Evolutionary conservation across 768 basidiomycete genomes (phyloP), one percentile per base, ranked within the genome.

Genomic region (Mycena chlorophos): DNA sequence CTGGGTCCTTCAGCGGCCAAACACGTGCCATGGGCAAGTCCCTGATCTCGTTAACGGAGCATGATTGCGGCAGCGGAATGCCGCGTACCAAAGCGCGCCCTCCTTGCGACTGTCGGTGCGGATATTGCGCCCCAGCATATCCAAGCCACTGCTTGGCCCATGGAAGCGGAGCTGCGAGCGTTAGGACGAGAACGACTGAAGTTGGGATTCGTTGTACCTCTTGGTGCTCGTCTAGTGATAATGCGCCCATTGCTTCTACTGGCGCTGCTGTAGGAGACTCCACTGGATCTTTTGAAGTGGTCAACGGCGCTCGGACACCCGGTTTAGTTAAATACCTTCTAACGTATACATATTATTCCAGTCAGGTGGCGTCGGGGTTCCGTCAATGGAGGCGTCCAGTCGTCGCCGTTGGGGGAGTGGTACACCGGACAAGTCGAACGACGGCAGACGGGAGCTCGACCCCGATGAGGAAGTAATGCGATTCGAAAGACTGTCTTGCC

Each of bases 131-230:
- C 81, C 82, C n/a, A 93, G 76, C 28, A 93, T 74, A 58, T 90
- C 86, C 25, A 94, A 73, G 6, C 91, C 91, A 61, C 87, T 87
- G 2, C 82, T 76, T 70, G 84, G 79, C 14, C 91, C 89, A 55
- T 94, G 94, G 66, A 87, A 95, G 54, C 93, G 87, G 42, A 95
- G 81, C 85, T 95, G 66, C 8, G 52, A 47, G 30, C n/a, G 26
- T 46, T 29, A 52, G 20, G 57, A 60, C 28, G 52, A n/a, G 14
- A 51, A 13, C 19, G 37, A n/a, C 49, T 19, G 28, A 40, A 22
- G 22, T 12, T 17, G n/a, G 42, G n/a, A 29, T 49, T 27, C 8
- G 22, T 45, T 66, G 10, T 60, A 88, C 89, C 73, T 91, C 88
- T 63, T 80, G 83, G 64, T 88, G 83, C 66, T 90, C 88, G 58